These are phyloP conservation scores for Kwoniella heveanensis DNA, from an alignment of 768 basidiomycete species.

Conservation along the genomic window DNA sequence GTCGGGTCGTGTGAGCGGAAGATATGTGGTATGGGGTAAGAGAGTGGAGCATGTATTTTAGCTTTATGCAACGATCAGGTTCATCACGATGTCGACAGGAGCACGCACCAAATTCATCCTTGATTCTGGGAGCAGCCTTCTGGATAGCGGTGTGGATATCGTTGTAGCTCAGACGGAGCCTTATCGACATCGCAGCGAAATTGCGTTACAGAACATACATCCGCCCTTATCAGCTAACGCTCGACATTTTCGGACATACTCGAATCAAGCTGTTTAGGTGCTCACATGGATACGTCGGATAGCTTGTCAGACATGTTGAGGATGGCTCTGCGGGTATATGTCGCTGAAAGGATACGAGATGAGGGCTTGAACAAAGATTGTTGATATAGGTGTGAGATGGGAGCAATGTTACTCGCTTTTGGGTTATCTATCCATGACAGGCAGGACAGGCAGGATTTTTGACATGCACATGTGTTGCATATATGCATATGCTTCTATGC, in stretches of 20 bases:
- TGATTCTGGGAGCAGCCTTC: conserved; percentile 67
- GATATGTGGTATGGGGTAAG: neutral
- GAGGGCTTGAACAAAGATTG: no score
- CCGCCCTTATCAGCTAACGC: neutral
- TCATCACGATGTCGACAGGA: neutral
- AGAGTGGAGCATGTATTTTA: neutral
- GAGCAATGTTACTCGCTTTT: no score
- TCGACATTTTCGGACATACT: no score
- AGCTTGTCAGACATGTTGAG: conserved; percentile 16
- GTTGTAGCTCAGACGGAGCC: conserved; percentile 75
- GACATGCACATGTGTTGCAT: no score
- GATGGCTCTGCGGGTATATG: neutral
- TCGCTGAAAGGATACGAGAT: neutral
- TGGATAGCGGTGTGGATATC: conserved; percentile 85
- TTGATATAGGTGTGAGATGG: no score
- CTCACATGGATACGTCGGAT: conserved; percentile 13
- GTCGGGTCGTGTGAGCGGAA: conserved; percentile 4
- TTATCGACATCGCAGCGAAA: conserved; percentile 7
- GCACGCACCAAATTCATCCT: conserved; percentile 65
- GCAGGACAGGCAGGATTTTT: no score
- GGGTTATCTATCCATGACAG: no score
- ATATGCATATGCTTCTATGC: no score
- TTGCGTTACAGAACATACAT: neutral
- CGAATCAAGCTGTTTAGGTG: no score
- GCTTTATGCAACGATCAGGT: neutral